Evolutionary conservation across 768 basidiomycete species (phyloP), one percentile per base, ranked within the genome.

Genomic region (Leccinum incarnatum): DNA sequence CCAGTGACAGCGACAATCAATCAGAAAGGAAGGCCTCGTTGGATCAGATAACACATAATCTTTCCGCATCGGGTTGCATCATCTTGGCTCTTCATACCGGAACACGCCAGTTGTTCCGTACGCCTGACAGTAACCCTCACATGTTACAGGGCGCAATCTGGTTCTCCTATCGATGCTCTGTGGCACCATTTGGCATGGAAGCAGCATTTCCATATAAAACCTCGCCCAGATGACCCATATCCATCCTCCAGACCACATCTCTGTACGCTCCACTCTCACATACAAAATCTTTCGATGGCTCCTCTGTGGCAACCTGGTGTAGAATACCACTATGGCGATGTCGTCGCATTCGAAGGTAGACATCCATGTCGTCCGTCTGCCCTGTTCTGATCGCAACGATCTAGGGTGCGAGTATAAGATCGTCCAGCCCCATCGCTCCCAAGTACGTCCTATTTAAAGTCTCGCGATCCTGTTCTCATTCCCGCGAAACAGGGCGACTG

Each of bases 381-480:
- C 55, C 21, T 32, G 51, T 30, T 56, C 64, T 64, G 55, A 68
- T 62, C 49, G 11, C 21, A 40, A 12, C 9, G 54, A 54, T 65
- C 55, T 53, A 61, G 87, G 82, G 42, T 68, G 72, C 61, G 73
- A 71, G 45, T 91, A 89, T 77, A 85, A 83, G 72, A 86, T 86
- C 72, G 83, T 90, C 62, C 88, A 89, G 66, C 76, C 86, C 9
- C 89, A 91, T 74, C 73, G 67, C 54, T 88, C 89, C 30, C 86
- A 89, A 79, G 88, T 83, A 61, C 56, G 68, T 60, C 19, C 42
- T 27, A 8, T 51, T 27, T 19, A n/a, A 45, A 8, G 25, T n/a
- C 23, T 34, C 11, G 4, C 19, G 9, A 17, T 36, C 25, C 51
- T 32, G 5, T 47, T 37, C 56, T 63, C 42, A 30, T 54, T 64